Percentiles rank a stretch among this genome's conserved stretches.
Evolutionary conservation across 2,329 filamentous ascomycete genomes (phyloP).

Genomic region (Colletotrichum incanum): DNA sequence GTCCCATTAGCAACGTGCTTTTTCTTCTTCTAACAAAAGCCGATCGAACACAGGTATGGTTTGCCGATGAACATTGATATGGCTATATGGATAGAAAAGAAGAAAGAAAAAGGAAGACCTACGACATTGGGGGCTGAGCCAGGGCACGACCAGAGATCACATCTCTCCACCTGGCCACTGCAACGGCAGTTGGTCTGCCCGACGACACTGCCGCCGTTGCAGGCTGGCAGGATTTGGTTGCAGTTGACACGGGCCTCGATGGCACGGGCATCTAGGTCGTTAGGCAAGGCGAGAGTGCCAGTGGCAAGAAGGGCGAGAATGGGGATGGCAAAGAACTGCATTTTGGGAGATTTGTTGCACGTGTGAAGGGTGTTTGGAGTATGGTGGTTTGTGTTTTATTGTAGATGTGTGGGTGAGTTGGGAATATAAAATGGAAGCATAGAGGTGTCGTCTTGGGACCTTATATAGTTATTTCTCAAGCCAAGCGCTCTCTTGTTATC

Average conservation of each 20-base stretch:
- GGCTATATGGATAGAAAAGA: not conserved
- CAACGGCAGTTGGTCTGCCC: conserved; percentile 48
- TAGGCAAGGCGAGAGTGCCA: conserved; percentile 44
- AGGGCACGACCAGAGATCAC: conserved; percentile 45
- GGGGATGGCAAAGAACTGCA: conserved; percentile 41
- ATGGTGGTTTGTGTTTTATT: not conserved
- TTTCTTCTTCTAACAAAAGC: not conserved
- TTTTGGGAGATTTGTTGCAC: conserved; percentile 19
- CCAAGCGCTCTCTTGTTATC: not conserved
- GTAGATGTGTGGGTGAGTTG: not conserved
- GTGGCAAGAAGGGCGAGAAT: conserved; percentile 40
- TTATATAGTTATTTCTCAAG: not conserved
- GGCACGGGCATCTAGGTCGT: conserved; percentile 24
- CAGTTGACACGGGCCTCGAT: conserved; percentile 38
- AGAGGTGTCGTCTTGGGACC: not conserved
- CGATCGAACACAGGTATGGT: too few species aligned
- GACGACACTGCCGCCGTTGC: conserved; percentile 43
- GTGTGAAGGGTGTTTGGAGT: not conserved
- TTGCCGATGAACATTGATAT: too few species aligned
- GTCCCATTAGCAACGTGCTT: not conserved
- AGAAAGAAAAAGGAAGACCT: conserved; percentile 1
- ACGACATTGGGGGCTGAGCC: conserved; percentile 41
- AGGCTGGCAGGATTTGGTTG: conserved; percentile 43
- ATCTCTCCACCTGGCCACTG: conserved; percentile 44
- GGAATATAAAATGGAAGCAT: not conserved